Conservation (phyloP, 2,329 filamentous ascomycete species). For the Beauveria australis region DNA sequence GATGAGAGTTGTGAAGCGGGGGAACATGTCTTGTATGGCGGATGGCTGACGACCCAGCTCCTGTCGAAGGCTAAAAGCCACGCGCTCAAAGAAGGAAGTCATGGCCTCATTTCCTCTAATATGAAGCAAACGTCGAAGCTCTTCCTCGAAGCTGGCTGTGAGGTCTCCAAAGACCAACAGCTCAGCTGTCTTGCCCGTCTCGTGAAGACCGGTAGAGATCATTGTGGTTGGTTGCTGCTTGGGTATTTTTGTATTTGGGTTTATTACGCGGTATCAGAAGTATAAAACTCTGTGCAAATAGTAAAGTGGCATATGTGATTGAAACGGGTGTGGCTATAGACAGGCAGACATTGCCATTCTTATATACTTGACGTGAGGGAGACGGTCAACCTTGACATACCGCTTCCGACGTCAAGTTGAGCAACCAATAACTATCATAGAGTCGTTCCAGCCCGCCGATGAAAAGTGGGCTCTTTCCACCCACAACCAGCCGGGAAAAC, state of each 20-base stretch:
- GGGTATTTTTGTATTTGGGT: not conserved
- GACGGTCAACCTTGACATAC: not conserved
- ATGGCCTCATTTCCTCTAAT: conserved; percentile 18
- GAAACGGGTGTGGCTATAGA: not conserved
- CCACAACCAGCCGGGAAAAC: not conserved
- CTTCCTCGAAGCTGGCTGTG: conserved; percentile 16
- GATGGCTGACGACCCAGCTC: conserved; percentile 16
- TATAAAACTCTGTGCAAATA: not conserved
- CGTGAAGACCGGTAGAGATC: not conserved
- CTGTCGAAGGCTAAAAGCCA: conserved; percentile 15
- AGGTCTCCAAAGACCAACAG: conserved; percentile 19
- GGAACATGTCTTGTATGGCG: conserved; percentile 16
- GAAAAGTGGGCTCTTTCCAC: not conserved
- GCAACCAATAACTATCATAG: not conserved
- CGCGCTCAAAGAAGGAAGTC: conserved; percentile 18
- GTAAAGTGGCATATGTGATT: not conserved
- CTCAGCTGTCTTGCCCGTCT: conserved; percentile 2
- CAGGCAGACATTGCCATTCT: not conserved
- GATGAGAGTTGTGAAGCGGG: conserved; percentile 21
- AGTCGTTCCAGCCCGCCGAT: not conserved
- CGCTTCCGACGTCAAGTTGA: not conserved
- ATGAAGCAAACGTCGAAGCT: conserved; percentile 17
- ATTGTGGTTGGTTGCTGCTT: not conserved
- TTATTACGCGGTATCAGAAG: not conserved
- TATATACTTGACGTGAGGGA: not conserved